Evolutionary conservation across 2,329 filamentous ascomycete genomes (phyloP).

Genomic region (Colletotrichum acutatum): DNA sequence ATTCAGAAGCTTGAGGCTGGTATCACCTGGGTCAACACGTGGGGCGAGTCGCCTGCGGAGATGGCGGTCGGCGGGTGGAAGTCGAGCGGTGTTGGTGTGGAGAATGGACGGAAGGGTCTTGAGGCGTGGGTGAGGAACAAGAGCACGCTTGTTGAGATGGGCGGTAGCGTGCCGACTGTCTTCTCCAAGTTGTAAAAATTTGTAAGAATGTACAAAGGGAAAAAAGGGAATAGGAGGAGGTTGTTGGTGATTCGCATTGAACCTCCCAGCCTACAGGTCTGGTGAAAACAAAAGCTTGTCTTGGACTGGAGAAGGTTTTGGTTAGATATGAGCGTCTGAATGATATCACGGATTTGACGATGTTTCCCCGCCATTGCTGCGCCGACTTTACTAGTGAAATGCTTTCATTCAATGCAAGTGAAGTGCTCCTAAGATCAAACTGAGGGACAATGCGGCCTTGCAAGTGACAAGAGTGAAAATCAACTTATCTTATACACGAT

Average conservation of each 20-base stretch:
- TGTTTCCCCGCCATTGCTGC: background rate
- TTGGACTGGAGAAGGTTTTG: background rate
- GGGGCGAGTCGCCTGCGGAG: conserved; percentile 92
- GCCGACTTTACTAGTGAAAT: background rate
- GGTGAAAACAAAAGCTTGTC: background rate
- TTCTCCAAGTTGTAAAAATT: conserved; percentile 74
- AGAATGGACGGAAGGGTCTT: conserved; percentile 84
- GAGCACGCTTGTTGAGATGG: conserved; percentile 88
- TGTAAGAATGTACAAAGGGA: background rate
- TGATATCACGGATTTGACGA: background rate
- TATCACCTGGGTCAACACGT: conserved; percentile 93
- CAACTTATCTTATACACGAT: no score
- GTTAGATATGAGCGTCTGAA: background rate
- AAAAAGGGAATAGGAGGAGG: background rate
- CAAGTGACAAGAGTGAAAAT: no score
- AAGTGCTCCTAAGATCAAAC: background rate
- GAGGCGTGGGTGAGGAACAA: conserved; percentile 88
- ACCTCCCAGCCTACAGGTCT: fast-evolving
- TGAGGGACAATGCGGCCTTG: no score
- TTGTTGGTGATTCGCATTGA: fast-evolving
- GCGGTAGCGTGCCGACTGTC: conserved; percentile 74
- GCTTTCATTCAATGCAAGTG: background rate
- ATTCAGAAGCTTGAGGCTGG: conserved; percentile 80
- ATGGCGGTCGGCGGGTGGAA: conserved; percentile 96
- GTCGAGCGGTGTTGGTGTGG: conserved; percentile 85